phyloP scores from a whole-genome alignment of 2,329 filamentous ascomycete species.

The Volutella citrinella region DNA sequence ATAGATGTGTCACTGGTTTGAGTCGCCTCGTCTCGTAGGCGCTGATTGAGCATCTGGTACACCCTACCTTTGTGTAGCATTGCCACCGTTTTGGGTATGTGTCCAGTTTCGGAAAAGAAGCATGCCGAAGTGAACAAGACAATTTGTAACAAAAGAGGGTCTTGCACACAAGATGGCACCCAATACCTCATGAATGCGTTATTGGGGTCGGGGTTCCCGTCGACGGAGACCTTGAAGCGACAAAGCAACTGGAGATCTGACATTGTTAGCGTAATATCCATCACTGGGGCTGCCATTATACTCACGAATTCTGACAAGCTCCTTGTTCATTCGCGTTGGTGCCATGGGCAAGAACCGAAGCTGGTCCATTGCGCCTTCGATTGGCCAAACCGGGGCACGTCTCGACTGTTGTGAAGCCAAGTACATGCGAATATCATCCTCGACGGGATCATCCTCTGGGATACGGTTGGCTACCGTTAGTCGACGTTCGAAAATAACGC shows the following conservation, averaged over 20 bases:
- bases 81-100: slow-evolving; percentile 41
- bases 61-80: slow-evolving; percentile 42
- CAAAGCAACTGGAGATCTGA: slow-evolving; percentile 48
- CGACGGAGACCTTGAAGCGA: slow-evolving; percentile 49
- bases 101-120: slow-evolving; percentile 48
- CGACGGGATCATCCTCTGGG: slow-evolving; percentile 26
- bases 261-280: too few species aligned
- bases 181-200: slow-evolving; percentile 47
- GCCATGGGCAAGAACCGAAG: slow-evolving; percentile 40
- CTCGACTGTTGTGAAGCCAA: slow-evolving; percentile 6
- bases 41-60: slow-evolving; percentile 45
- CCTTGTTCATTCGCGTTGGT: slow-evolving; percentile 41
- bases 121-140: slow-evolving; percentile 50
- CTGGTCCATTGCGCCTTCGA: slow-evolving; percentile 31
- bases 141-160: slow-evolving; percentile 47
- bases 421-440: slow-evolving; percentile 6
- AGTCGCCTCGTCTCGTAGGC: slow-evolving; percentile 35
- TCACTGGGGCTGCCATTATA: too few species aligned
- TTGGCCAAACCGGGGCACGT: slow-evolving; percentile 18
- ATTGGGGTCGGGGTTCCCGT: slow-evolving; percentile 43
- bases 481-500: slow-evolving; percentile 28
- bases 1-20: slow-evolving; percentile 45
- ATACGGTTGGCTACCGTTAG: slow-evolving; percentile 28
- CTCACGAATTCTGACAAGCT: slow-evolving; percentile 48
- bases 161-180: slow-evolving; percentile 46